A percentile compares a stretch with the other conserved stretches of the same genome.
Evolutionary conservation across 495 filamentous ascomycete genomes (phyloP).

Genomic region (Apodospora peruviana): DNA sequence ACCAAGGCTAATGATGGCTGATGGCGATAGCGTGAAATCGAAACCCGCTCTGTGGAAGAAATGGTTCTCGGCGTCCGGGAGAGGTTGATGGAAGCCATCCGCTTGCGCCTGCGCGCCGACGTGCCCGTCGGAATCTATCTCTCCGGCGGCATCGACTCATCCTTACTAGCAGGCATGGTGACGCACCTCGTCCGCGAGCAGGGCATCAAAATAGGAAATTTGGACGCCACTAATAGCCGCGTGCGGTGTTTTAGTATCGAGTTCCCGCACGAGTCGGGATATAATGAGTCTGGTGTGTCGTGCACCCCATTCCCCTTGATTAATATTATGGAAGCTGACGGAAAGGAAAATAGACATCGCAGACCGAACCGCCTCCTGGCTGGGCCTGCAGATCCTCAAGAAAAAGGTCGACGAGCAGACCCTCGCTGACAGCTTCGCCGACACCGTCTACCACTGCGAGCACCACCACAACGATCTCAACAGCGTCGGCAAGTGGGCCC

Average conservation of each 20-base stretch:
- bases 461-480: conserved; percentile 41
- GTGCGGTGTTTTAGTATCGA: conserved; percentile 41
- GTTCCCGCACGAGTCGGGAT: conserved; percentile 40
- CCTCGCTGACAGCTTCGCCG: conserved; percentile 41
- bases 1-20: not conserved
- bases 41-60: conserved; percentile 36
- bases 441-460: conserved; percentile 46
- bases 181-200: conserved; percentile 38
- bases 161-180: conserved; percentile 47
- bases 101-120: conserved; percentile 45
- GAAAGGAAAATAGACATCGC: conserved; percentile 32
- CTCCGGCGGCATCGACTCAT: conserved; percentile 50
- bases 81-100: conserved; percentile 39
- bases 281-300: conserved; percentile 34
- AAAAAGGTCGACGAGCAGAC: conserved; percentile 43
- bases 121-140: conserved; percentile 49
- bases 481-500: conserved; percentile 39
- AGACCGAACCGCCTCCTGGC: conserved; percentile 42
- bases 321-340: not conserved
- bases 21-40: conserved; percentile 11
- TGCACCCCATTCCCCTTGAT: not conserved
- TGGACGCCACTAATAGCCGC: conserved; percentile 16
- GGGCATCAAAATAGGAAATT: conserved; percentile 30
- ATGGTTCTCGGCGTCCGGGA: conserved; percentile 41
- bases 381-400: too few species aligned